These are phyloP conservation scores for Vitis rotundifolia DNA, from an alignment of 164 flowering plant species.

Conservation along the genomic window DNA sequence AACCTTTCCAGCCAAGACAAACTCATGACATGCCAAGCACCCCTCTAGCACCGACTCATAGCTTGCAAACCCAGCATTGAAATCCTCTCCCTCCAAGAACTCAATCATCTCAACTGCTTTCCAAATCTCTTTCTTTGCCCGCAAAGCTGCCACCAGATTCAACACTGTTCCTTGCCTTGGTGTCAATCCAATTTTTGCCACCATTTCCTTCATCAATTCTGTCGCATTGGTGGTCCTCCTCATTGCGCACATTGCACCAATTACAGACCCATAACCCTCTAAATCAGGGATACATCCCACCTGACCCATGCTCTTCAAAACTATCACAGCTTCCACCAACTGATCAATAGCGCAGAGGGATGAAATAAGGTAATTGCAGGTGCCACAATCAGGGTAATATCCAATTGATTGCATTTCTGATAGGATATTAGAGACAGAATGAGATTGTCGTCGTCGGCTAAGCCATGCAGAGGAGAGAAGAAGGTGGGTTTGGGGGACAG, in stretches of 20 bases:
- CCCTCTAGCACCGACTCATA: slow-evolving; percentile 65
- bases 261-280: slow-evolving; percentile 56
- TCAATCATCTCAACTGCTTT: slow-evolving; percentile 62
- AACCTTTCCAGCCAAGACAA: slow-evolving; percentile 65
- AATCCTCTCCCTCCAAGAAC: slow-evolving; percentile 52
- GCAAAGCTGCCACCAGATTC: slow-evolving; percentile 44
- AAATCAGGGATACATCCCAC: slow-evolving; percentile 68
- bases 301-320: slow-evolving; percentile 52
- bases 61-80: slow-evolving; percentile 55
- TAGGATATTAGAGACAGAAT: slow-evolving; percentile 39
- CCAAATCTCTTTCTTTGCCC: slow-evolving; percentile 56
- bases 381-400: slow-evolving; percentile 56
- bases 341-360: slow-evolving; percentile 67
- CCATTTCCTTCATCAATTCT: slow-evolving; percentile 71
- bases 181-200: slow-evolving; percentile 38
- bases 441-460: slow-evolving; percentile 16
- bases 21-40: slow-evolving; percentile 60
- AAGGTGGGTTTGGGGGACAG: slow-evolving; percentile 59
- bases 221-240: slow-evolving; percentile 38
- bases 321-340: slow-evolving; percentile 49
- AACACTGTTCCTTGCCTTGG: slow-evolving; percentile 57
- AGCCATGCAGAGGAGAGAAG: slow-evolving; percentile 72
- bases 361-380: slow-evolving; percentile 62
- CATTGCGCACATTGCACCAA: slow-evolving; percentile 37
- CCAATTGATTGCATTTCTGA: slow-evolving; percentile 61